Conservation (phyloP, 192 early-diverging fungal species). For the Phycomyces nitens region DNA sequence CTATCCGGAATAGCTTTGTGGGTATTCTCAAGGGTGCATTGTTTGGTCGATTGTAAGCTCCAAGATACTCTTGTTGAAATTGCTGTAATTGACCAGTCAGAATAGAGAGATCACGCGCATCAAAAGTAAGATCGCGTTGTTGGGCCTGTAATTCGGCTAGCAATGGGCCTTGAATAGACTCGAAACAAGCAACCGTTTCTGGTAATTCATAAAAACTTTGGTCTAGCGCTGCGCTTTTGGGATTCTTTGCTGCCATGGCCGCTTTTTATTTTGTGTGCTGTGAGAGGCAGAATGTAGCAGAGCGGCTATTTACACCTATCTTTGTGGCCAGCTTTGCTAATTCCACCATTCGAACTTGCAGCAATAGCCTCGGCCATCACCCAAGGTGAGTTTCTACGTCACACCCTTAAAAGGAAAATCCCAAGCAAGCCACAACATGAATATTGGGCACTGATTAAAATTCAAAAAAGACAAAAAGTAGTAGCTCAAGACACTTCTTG, state of each 20-base stretch:
- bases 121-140: slow-evolving; percentile 20
- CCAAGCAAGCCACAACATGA: no score
- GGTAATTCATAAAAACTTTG: slow-evolving; percentile 35
- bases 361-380: no score
- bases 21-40: slow-evolving; percentile 40
- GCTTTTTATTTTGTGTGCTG: not conserved
- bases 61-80: slow-evolving; percentile 52
- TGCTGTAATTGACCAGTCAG: slow-evolving; percentile 45
- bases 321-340: no score
- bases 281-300: no score
- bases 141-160: slow-evolving; percentile 34
- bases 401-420: no score
- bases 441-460: no score
- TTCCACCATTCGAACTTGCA: no score
- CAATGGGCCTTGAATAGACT: slow-evolving; percentile 33
- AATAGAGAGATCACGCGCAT: slow-evolving; percentile 41
- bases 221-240: slow-evolving; percentile 28
- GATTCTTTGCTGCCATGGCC: slow-evolving; percentile 19
- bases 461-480: no score
- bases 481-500: no score
- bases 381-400: no score
- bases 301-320: no score
- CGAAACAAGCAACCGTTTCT: slow-evolving; percentile 39
- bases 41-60: slow-evolving; percentile 12
- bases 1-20: slow-evolving; percentile 42